A percentile compares a stretch with the other conserved stretches of the same genome.
Conservation (phyloP, 495 filamentous ascomycete genomes). For the Aspergillus conjunctus region DNA sequence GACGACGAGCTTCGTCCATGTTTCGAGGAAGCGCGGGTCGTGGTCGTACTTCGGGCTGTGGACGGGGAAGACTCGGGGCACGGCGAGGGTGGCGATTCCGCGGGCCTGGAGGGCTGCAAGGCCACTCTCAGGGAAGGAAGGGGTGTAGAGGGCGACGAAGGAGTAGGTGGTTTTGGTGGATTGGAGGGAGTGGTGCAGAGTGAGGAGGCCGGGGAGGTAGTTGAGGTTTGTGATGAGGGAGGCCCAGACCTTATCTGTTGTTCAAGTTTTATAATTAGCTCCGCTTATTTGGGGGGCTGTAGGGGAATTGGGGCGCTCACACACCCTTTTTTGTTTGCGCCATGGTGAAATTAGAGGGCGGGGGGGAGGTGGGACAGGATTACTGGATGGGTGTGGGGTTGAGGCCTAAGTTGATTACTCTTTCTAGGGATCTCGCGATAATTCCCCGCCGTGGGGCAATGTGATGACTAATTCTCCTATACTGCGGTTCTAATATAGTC, state of each 20-base stretch:
- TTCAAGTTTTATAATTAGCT: background rate
- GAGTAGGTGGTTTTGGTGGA: conserved; percentile 27
- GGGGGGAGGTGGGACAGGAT: background rate
- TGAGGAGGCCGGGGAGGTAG: conserved; percentile 37
- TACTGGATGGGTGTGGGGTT: background rate
- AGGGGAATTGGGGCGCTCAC: background rate
- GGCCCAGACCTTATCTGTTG: conserved; percentile 29
- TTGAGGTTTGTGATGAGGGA: conserved; percentile 35
- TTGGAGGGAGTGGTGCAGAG: conserved; percentile 33
- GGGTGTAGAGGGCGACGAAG: conserved; percentile 36
- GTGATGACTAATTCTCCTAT: background rate
- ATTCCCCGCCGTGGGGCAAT: background rate
- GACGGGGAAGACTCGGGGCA: conserved; percentile 23
- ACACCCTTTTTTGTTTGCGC: conserved; percentile 14
- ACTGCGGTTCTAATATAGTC: background rate
- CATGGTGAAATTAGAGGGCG: conserved; percentile 1
- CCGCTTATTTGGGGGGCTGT: conserved; percentile 2
- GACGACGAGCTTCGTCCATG: conserved; percentile 80
- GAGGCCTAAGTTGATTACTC: background rate
- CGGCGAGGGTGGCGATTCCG: conserved; percentile 26
- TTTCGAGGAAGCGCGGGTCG: conserved; percentile 77
- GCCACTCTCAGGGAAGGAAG: conserved; percentile 30
- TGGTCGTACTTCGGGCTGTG: conserved; percentile 34
- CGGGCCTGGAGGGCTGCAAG: conserved; percentile 26
- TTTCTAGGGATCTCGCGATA: background rate